Base-by-base conservation (phyloP, 805 yeast genomes). In the Kuraishia molischiana region DNA sequence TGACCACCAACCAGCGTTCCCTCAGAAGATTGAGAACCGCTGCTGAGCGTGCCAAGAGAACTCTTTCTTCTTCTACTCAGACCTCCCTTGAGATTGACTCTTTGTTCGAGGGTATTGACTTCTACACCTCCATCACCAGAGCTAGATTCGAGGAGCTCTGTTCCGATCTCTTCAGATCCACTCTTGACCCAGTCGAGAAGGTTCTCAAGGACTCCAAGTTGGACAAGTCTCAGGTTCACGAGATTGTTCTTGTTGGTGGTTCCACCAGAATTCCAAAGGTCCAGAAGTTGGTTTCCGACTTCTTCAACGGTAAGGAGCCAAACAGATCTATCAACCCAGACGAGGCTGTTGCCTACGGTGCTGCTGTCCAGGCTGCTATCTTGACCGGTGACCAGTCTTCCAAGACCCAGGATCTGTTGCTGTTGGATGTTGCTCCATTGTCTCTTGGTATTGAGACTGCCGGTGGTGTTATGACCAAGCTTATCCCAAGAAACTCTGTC, bases 301-400 rank as follows among this genome's bases (percentile, higher is more conserved):
- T 79, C 80, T 87, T 89, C 77, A 84, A 87, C 67, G 96, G 96
- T 62, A 89, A 87, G 74, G 95, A 87, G 69, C 95, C 94, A 66
- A 85, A 85, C 75, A 84, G 79, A 70, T 85, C 95, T 39, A 87
- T 87, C 66, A 87, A 87, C 79, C 96, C 97, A 54, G 96, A 87
- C 74, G 96, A 87, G 73, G 96, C 96, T 58, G 97, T 87, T 66
- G 97, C 97, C 56, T 87, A 87, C 71, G 96, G 97, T 81, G 97
- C 97, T 50, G 96, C 96, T 49, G 96, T 87, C 51, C 97, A 87
- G 75, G 96, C 95, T 50, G 96, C 97, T 52, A 87, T 87, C 61
- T 76, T 87, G 61, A 78, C 95, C 41, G 96, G 97, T 70, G 95
- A 87, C 69, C 80, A 86, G 49, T 78, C 84, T 52, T 92, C 82